phyloP scores from a whole-genome alignment of 2,329 filamentous ascomycete species.

The Colletotrichum shisoi region DNA sequence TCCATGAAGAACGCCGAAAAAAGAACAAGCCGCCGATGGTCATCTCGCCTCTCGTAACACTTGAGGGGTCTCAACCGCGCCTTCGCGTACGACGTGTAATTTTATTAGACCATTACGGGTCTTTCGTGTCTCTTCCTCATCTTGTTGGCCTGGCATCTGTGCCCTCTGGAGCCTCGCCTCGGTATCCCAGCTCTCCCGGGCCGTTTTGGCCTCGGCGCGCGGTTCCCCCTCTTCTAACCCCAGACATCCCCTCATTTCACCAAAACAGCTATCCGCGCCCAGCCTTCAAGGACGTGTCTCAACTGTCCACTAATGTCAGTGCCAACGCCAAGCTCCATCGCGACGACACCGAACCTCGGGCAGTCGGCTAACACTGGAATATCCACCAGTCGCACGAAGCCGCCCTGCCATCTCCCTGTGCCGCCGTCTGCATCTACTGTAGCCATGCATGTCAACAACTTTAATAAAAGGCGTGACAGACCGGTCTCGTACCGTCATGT shows the following conservation, averaged over 20 bases:
- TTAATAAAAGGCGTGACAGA: not conserved
- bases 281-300: constrained; percentile 12
- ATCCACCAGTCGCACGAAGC: constrained; percentile 36
- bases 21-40: constrained; percentile 26
- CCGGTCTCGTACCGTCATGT: not conserved
- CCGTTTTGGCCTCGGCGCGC: constrained; percentile 26
- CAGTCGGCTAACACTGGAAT: constrained; percentile 18
- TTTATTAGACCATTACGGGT: constrained; percentile 17
- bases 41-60: constrained; percentile 28
- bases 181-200: not conserved
- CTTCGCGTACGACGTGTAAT: constrained; percentile 24
- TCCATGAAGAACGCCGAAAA: constrained; percentile 15
- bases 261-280: not conserved
- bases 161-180: constrained; percentile 11
- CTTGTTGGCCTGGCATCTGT: constrained; percentile 21
- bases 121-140: not conserved
- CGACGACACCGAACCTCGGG: constrained; percentile 1
- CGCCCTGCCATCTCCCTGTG: not conserved
- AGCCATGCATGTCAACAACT: constrained; percentile 14
- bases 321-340: not conserved
- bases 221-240: constrained; percentile 1
- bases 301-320: not conserved
- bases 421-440: constrained; percentile 8
- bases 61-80: constrained; percentile 19
- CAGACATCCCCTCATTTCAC: constrained; percentile 18